phyloP scores from a whole-genome alignment of 306 rosid genomes.

The Quercus agrifolia region DNA sequence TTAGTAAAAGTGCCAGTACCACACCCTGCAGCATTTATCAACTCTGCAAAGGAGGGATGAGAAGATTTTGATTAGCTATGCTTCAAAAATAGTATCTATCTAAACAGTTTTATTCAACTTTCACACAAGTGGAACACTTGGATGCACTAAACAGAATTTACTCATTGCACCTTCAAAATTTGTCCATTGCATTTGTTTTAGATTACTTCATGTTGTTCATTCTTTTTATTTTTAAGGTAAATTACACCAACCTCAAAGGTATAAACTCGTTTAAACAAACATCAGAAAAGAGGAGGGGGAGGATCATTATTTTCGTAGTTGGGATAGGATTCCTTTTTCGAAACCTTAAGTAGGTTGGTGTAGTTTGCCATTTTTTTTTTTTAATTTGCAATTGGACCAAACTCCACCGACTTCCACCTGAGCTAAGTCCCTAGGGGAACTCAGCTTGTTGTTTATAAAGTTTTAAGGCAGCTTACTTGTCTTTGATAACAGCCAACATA shows the following conservation, averaged over 20 bases:
- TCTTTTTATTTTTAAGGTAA: no score
- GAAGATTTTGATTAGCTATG: conserved; percentile 20
- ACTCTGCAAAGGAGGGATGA: conserved; percentile 25
- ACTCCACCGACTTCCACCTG: no score
- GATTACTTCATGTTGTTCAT: not conserved
- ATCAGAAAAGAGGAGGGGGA: no score
- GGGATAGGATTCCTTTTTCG: no score
- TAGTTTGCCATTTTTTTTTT: not conserved
- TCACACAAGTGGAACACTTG: not conserved
- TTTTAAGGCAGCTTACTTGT: not conserved
- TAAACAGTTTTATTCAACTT: not conserved
- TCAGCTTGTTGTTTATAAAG: not conserved
- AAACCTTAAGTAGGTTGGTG: no score
- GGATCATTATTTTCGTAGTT: no score
- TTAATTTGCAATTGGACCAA: not conserved
- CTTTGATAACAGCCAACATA: not conserved
- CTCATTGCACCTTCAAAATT: not conserved
- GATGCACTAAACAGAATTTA: not conserved
- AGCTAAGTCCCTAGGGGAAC: not conserved
- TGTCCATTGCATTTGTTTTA: not conserved
- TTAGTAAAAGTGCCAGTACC: not conserved
- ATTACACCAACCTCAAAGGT: no score
- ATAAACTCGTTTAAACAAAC: no score
- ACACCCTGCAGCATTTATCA: conserved; percentile 28
- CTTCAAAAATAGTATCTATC: not conserved